Base-by-base conservation (phyloP, 2,329 filamentous ascomycete genomes). In the Rhynchosporium agropyri region DNA sequence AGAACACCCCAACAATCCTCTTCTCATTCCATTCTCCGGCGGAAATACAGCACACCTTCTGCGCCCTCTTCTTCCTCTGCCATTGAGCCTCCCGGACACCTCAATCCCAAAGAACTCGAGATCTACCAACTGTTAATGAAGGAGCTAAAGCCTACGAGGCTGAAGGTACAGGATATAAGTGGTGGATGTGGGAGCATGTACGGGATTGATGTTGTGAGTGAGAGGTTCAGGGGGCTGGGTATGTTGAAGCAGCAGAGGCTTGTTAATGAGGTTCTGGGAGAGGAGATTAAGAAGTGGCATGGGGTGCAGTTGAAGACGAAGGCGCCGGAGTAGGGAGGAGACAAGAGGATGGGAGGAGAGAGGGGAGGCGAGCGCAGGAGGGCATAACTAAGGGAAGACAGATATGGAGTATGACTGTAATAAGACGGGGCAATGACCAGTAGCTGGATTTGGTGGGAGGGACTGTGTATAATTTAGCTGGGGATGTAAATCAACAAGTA, bases 101-200 rank as follows among this genome's bases (percentile, higher is more conserved):
- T 86, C 60, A 77, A 83, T 72, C 78, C 79, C 1, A 82, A 83
- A 73, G 87, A 89, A 72, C 78, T 79, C 36, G 78, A 79, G 64
- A 83, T 89, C 69, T 88, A 84, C 77, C 80, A 83, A 63, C 67
- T 74, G 45, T 64, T 78, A 53, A 69, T 62, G 28, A 67, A 60
- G n/a, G 69, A 73, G 54, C 66, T 78, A 54, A 62, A 70, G 33
- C 72, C 72, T 29, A 68, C 64, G 43, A 69, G 68, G 54, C 62
- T 78, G 46, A 71, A 75, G 60, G 76, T 95, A 9, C 88, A 89
- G 74, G 91, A 96, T 77, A 85, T 95, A 58, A 91, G 88, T 29
- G 91, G 91, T 63, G 91, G 91, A 36, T 96, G 91, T 77, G 91
- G 91, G 9, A 90, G 87, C 73, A 95, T 95, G 91, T 95, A 95